Conservation (phyloP, 1,139 yeast genomes). For the Pneumocystis jirovecii region DNA sequence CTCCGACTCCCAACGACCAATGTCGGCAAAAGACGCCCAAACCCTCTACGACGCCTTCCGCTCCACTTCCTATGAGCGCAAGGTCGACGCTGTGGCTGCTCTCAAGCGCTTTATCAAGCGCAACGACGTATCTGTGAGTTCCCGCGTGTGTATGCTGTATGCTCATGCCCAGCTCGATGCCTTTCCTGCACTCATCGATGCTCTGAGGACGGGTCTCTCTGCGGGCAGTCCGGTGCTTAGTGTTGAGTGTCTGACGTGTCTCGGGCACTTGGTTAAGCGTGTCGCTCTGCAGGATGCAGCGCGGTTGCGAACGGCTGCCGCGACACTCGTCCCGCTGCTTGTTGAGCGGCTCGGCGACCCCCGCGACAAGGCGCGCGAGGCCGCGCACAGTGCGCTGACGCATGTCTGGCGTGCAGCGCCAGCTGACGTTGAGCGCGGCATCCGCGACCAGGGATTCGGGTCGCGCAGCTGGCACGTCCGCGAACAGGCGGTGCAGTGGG, state of each 20-base stretch:
- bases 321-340: slow-evolving; percentile 42
- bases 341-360: slow-evolving; percentile 39
- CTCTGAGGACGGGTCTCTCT: not conserved
- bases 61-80: not conserved
- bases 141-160: too few relatives aligned
- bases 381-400: slow-evolving; percentile 44
- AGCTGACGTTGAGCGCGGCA: slow-evolving; percentile 35
- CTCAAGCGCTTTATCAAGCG: not conserved
- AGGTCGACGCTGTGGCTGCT: not conserved
- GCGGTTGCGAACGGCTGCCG: slow-evolving; percentile 36
- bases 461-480: slow-evolving; percentile 31
- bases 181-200: not conserved
- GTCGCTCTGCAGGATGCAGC: slow-evolving; percentile 58
- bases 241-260: slow-evolving; percentile 36
- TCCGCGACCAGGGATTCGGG: slow-evolving; percentile 39
- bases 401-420: slow-evolving; percentile 53
- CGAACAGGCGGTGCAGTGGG: slow-evolving; percentile 20
- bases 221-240: not conserved
- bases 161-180: not conserved
- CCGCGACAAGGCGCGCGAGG: slow-evolving; percentile 30
- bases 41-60: not conserved
- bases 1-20: not conserved
- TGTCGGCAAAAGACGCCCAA: not conserved
- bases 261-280: slow-evolving; percentile 63
- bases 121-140: not conserved